Conservation (phyloP, 1,284 basidiomycete species). For the Pseudozyma tsukubaensis region DNA sequence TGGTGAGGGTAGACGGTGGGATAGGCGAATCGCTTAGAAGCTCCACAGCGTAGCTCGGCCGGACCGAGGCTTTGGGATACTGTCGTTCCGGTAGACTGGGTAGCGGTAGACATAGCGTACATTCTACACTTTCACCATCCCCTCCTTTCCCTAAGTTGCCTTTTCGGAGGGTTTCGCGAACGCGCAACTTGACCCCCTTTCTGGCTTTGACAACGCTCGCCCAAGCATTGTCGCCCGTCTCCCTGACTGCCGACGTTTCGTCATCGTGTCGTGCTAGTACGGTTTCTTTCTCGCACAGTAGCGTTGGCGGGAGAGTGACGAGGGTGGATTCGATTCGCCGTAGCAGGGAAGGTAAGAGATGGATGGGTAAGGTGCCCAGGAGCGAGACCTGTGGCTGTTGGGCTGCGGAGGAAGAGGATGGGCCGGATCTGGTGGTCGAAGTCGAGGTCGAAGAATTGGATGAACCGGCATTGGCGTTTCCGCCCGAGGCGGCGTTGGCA, state of each 20-base stretch:
- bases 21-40: constrained; percentile 22
- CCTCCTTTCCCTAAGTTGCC: too few species aligned
- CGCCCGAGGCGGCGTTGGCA: background rate
- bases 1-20: background rate
- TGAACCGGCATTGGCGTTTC: background rate
- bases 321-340: constrained; percentile 26
- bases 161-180: constrained; percentile 13
- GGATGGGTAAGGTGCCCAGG: constrained; percentile 33
- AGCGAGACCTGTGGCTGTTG: constrained; percentile 43
- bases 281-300: constrained; percentile 36
- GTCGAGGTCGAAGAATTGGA: constrained; percentile 17
- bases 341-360: constrained; percentile 20
- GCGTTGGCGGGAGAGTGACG: constrained; percentile 12
- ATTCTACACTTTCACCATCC: constrained; percentile 11
- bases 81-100: constrained; percentile 41
- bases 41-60: constrained; percentile 34
- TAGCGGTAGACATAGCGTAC: constrained; percentile 22
- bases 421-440: constrained; percentile 7
- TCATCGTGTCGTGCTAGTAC: constrained; percentile 43
- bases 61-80: constrained; percentile 36
- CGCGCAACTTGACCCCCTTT: constrained; percentile 27
- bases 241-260: constrained; percentile 28
- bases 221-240: constrained; percentile 53
- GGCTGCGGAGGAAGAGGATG: constrained; percentile 1
- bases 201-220: constrained; percentile 41